Evolutionary conservation across 2,329 filamentous ascomycete genomes (phyloP), one percentile per base, ranked within the genome.

Genomic region (Nemania serpens): DNA sequence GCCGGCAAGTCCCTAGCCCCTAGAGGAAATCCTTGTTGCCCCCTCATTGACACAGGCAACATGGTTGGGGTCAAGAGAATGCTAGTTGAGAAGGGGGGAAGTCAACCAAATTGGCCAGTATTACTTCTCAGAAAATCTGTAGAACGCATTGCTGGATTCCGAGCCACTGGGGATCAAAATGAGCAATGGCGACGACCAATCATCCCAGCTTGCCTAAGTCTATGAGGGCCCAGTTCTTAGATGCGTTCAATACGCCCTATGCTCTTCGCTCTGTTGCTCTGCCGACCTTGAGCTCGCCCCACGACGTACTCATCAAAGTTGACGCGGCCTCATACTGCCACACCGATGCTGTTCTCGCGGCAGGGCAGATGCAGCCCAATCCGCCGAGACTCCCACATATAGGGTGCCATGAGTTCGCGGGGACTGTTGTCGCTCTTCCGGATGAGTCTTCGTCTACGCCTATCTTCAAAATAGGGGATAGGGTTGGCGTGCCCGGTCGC

Each of bases 251-350:
- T 57, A 73, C 68, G 5, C 76, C 77, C 1, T 79, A 80, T 65
- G 68, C 56, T 13, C 68, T 81, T 12, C 71, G 71, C 51, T 64
- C 71, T 5, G 68, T 77, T 1, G 73, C 75, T 2, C 52, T 77
- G 6, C 78, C 77, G 3, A 55, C 67, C n/a, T 70, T 67, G 34
- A 45, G 53, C 18, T 61, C 58, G 2, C 63, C 72, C 2, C 60
- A 79, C 61, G 79, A 81, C 59, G 51, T 81, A 22, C 74, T 81
- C 17, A 75, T 81, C 67, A 75, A 75, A 58, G 78, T 82, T 39
- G 74, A 77, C 49, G 79, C 79, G 5, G 78, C 78, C 10, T 80
- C 77, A 1, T 81, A 81, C 65, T 81, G 78, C 68, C 79, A 81
- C 65, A 81, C 78, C 11, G 71, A 73, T 62, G 65, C 66, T 17